Evolutionary conservation across 2,329 filamentous ascomycete genomes (phyloP), one percentile per base, ranked within the genome.

Genomic region (Aspergillus floridensis): DNA sequence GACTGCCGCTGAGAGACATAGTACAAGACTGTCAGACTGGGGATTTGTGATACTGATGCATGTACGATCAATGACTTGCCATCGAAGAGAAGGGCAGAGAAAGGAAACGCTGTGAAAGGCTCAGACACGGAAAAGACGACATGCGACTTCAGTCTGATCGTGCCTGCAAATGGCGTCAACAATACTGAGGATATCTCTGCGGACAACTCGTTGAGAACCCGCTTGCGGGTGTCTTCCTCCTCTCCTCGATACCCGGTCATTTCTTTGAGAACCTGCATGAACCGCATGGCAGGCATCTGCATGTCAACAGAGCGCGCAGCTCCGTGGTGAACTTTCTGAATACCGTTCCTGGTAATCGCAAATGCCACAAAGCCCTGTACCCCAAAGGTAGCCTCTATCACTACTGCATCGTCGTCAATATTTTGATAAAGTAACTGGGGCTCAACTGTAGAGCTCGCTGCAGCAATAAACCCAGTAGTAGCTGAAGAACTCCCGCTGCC

Each of bases 61-160:
- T 49, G 48, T 29, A 11, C 29, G 4, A 49, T 21, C 19, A 49
- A 50, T 65, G 68, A 63, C 38, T 65, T 62, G 7, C 54, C 61
- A 46, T 70, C 56, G 22, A 68, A 65, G 0, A 49, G 4, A 6
- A 70, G 61, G 5, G 61, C 53, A 6, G 66, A 62, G 44, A 69
- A 66, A 14, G 63, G 66, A 70, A 49, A 49, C 11, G 67, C 66
- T 4, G 66, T 68, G 26, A 69, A 50, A 5, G 67, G 67, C 44
- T 68, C 59, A 1, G 66, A 68, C 3, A 66, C 32, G 2, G 67
- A 69, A 49, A 69, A 68, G 5, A 69, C 64, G 31, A 69, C 53
- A 29, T 69, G 66, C 3, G 57, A 58, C 47, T 68, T 69, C 12
- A 32, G 31, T 59, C 53, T 52, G 19, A 69, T 64, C 1, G 58